These are phyloP conservation scores for Mollisia scopiformis DNA, from an alignment of 2,329 filamentous ascomycete species.

Conservation along the genomic window DNA sequence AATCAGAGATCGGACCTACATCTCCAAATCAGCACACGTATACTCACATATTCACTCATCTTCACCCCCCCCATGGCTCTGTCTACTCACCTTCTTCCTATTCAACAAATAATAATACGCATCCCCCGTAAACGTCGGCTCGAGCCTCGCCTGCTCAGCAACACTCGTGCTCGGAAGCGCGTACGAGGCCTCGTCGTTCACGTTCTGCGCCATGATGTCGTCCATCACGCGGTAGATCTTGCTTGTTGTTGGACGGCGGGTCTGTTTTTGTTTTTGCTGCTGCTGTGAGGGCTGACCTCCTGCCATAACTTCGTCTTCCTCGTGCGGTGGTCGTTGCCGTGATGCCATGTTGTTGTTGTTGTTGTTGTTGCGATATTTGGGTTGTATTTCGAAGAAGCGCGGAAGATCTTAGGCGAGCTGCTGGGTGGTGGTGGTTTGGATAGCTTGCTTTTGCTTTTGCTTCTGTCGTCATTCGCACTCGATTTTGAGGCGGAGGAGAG, in stretches of 20 bases:
- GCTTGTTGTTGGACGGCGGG: neutral
- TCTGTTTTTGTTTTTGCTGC: too few species aligned
- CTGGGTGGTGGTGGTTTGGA: too few species aligned
- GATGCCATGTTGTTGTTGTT: too few species aligned
- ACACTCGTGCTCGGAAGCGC: neutral
- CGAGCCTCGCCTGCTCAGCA: neutral
- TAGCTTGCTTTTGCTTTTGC: neutral
- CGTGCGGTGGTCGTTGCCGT: too few species aligned
- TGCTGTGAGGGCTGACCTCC: too few species aligned
- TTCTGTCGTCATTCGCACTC: too few species aligned
- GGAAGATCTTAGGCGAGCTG: neutral
- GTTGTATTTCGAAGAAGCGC: neutral
- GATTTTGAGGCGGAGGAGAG: too few species aligned
- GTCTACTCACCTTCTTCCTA: neutral
- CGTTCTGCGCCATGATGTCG: neutral
- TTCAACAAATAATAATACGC: neutral
- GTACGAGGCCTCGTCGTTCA: neutral
- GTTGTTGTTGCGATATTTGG: neutral
- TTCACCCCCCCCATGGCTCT: too few species aligned
- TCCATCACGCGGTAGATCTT: neutral
- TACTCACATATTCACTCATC: neutral
- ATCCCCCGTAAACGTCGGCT: conserved; percentile 1
- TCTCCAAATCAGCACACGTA: neutral
- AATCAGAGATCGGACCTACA: neutral
- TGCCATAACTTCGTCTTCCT: too few species aligned